phyloP scores from a whole-genome alignment of 2,329 filamentous ascomycete genomes.

The Fusarium dlaminii region DNA sequence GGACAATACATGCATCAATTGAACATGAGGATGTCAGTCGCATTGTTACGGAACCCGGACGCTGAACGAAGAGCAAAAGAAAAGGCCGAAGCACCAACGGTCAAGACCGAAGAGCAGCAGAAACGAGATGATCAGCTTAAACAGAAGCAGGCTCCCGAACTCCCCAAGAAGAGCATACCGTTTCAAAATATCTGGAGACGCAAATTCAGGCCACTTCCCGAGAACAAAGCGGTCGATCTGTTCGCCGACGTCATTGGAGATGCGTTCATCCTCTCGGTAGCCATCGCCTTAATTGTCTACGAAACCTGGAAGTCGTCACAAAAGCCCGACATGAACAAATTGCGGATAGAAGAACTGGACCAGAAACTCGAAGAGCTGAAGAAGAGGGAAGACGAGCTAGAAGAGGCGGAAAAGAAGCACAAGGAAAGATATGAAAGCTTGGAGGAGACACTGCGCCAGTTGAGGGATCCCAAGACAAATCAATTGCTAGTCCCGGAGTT shows the following conservation, averaged over 20 bases:
- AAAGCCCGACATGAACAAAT: conserved; percentile 68
- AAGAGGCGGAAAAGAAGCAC: conserved; percentile 55
- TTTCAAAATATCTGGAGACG: conserved; percentile 68
- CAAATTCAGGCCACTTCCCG: conserved; percentile 70
- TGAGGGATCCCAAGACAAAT: conserved; percentile 67
- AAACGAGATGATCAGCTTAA: conserved; percentile 62
- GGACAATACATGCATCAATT: conserved; percentile 73
- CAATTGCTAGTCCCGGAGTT: conserved; percentile 58
- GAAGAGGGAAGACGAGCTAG: conserved; percentile 60
- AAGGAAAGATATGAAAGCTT: conserved; percentile 60
- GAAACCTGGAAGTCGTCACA: conserved; percentile 68
- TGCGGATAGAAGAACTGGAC: conserved; percentile 62
- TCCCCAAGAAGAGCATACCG: conserved; percentile 39
- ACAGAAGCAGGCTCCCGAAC: conserved; percentile 48
- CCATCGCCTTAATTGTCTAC: conserved; percentile 65
- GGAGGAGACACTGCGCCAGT: conserved; percentile 61
- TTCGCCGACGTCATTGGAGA: conserved; percentile 74
- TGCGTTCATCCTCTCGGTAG: conserved; percentile 69
- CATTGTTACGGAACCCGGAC: conserved; percentile 65
- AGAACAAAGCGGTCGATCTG: conserved; percentile 71
- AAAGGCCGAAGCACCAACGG: conserved; percentile 70
- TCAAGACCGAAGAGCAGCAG: conserved; percentile 70
- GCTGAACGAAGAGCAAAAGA: conserved; percentile 69
- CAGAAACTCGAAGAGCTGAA: conserved; percentile 60
- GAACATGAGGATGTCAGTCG: conserved; percentile 72